Base-by-base conservation (phyloP, 768 basidiomycete genomes). In the Amanita jacksonii region DNA sequence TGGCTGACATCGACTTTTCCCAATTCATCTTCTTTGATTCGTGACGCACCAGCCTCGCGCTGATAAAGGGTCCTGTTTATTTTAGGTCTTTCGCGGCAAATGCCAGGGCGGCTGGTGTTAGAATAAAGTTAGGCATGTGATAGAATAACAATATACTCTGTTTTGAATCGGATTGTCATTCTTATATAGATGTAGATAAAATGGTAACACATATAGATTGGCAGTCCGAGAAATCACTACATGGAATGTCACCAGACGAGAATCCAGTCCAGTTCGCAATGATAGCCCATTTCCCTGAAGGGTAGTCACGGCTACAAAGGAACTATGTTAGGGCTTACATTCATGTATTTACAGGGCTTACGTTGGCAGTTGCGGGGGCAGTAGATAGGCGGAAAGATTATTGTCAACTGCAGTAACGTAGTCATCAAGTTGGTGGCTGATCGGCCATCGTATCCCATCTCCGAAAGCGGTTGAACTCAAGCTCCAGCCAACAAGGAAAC, bases 161-260 rank as follows among this genome's bases (percentile, higher is more conserved):
- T n/a, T n/a, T n/a, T n/a, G n/a, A n/a, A n/a, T n/a, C n/a, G n/a
- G n/a, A n/a, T n/a, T n/a, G n/a, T n/a, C n/a, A n/a, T n/a, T n/a
- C n/a, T n/a, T n/a, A n/a, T n/a, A n/a, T n/a, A n/a, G n/a, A n/a
- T n/a, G n/a, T n/a, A n/a, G n/a, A n/a, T n/a, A n/a, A n/a, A n/a
- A n/a, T n/a, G n/a, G n/a, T n/a, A n/a, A n/a, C n/a, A n/a, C n/a
- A n/a, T n/a, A n/a, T n/a, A n/a, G n/a, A n/a, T n/a, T n/a, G n/a
- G n/a, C 38, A 49, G 32, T 49, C 49, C 5, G 49, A 38, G 13
- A 49, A 46, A n/a, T 49, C 42, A 1, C n/a, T 6, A 16, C 30
- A 41, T 2, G 49, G 45, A 24, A 49, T 33, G 16, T 46, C 31
- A 13, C 45, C 49, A 13, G 32, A 38, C 20, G 35, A 35, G 34